These are phyloP conservation scores for Neonectria punicea DNA, from an alignment of 2,329 filamentous ascomycete genomes.

Conservation along the genomic window DNA sequence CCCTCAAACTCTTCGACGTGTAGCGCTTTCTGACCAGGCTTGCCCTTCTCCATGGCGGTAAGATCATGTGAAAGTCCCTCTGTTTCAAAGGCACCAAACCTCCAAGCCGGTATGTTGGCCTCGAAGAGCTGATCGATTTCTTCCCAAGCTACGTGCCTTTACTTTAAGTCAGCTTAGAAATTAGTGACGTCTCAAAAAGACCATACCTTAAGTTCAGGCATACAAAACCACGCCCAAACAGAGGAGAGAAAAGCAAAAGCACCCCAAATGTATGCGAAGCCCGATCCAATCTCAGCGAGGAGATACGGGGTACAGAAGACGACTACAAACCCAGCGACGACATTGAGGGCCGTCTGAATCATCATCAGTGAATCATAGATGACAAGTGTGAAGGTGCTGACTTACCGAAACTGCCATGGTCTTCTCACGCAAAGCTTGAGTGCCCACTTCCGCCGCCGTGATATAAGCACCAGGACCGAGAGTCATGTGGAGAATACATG, in stretches of 20 bases:
- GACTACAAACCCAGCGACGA: no score
- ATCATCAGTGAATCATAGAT: no score
- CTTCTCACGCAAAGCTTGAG: no score
- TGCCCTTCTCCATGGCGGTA: background rate
- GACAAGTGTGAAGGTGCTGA: no score
- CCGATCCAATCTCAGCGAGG: background rate
- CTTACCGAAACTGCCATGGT: no score
- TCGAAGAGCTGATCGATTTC: slow-evolving; percentile 2
- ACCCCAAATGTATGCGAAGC: slow-evolving; percentile 1
- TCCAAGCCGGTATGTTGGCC: slow-evolving; percentile 1
- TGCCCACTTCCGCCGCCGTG: no score
- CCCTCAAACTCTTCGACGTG: background rate
- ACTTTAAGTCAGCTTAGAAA: background rate
- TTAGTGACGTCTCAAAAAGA: fast-evolving
- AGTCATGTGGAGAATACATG: no score
- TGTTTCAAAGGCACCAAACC: background rate
- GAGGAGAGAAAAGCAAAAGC: background rate
- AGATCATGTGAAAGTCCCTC: slow-evolving; percentile 1
- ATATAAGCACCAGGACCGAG: no score
- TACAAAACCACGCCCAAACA: background rate
- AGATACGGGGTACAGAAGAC: no score
- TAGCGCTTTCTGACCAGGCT: background rate
- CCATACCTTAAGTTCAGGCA: slow-evolving; percentile 2
- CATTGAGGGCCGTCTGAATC: no score
- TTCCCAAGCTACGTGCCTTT: background rate